Conservation (phyloP, 1,284 basidiomycete species). For the Trichosporon ovoides region DNA sequence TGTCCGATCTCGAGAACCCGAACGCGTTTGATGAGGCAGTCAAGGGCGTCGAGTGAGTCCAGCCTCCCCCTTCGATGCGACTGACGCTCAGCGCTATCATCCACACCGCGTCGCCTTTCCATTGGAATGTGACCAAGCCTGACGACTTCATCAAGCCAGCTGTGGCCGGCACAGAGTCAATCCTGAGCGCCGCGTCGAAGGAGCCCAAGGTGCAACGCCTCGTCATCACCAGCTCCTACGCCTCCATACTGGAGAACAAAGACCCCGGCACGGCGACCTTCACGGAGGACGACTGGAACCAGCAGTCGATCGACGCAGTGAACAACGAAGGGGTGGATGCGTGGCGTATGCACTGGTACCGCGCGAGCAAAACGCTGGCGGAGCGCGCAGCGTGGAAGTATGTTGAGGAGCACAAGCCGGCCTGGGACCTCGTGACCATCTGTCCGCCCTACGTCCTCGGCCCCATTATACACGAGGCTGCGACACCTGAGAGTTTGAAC, state of each 20-base stretch:
- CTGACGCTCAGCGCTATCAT: constrained; percentile 20
- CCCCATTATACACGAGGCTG: constrained; percentile 26
- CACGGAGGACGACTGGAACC: constrained; percentile 31
- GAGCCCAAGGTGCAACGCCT: constrained; percentile 42
- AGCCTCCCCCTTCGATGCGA: constrained; percentile 15
- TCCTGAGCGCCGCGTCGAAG: constrained; percentile 36
- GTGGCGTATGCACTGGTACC: constrained; percentile 33
- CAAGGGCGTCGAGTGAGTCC: constrained; percentile 45
- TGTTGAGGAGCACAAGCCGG: constrained; percentile 31
- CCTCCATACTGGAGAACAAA: constrained; percentile 28
- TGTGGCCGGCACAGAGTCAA: constrained; percentile 48
- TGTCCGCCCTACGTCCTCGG: constrained; percentile 30
- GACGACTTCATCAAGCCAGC: constrained; percentile 50
- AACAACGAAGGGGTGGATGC: constrained; percentile 29
- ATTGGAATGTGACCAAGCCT: constrained; percentile 26
- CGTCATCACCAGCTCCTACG: constrained; percentile 50
- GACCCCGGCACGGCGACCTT: constrained; percentile 25
- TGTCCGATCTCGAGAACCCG: constrained; percentile 55
- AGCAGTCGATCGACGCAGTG: constrained; percentile 24
- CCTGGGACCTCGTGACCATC: constrained; percentile 24
- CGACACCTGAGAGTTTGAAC: constrained; percentile 20
- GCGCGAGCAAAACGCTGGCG: constrained; percentile 44
- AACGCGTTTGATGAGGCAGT: constrained; percentile 50
- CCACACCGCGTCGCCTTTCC: constrained; percentile 30
- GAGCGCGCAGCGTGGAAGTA: constrained; percentile 44